These are phyloP conservation scores for Quercus ilex DNA, from an alignment of 306 rosid species.

Conservation along the genomic window DNA sequence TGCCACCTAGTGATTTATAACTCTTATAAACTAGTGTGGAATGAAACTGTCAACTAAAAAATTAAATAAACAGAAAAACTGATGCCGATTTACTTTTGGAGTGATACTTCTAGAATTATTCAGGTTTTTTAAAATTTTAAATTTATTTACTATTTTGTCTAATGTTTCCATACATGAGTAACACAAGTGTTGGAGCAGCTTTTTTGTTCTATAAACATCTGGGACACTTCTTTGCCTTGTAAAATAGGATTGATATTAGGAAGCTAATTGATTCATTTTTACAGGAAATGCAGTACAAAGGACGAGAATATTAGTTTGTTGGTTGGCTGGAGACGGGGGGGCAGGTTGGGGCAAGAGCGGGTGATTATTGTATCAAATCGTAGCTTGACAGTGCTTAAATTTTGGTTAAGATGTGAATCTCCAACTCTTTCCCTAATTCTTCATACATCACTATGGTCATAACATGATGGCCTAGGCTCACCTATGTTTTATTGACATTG, in stretches of 20 bases:
- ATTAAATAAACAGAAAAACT: too few species aligned
- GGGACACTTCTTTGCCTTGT: not conserved
- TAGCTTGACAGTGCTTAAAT: conserved; percentile 1
- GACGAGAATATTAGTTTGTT: conserved; percentile 61
- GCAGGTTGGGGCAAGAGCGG: conserved; percentile 17
- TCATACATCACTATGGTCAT: not conserved
- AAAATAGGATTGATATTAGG: not conserved
- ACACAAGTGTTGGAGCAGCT: not conserved
- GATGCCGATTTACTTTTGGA: too few species aligned
- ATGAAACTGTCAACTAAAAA: too few species aligned
- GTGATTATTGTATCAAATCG: conserved; percentile 19
- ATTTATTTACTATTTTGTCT: too few species aligned
- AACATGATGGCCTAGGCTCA: not conserved
- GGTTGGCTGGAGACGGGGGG: conserved; percentile 21
- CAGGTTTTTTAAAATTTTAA: too few species aligned
- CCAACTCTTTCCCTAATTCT: not conserved
- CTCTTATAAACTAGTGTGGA: too few species aligned
- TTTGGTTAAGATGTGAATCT: not conserved
- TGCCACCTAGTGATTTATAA: too few species aligned
- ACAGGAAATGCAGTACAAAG: conserved; percentile 84
- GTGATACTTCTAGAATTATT: too few species aligned
- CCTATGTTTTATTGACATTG: not conserved
- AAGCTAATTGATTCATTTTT: not conserved
- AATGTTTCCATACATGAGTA: not conserved
- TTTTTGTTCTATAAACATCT: not conserved